phyloP scores from a whole-genome alignment of 495 filamentous ascomycete genomes.

The Pseudomonodictys pantanalensis region DNA sequence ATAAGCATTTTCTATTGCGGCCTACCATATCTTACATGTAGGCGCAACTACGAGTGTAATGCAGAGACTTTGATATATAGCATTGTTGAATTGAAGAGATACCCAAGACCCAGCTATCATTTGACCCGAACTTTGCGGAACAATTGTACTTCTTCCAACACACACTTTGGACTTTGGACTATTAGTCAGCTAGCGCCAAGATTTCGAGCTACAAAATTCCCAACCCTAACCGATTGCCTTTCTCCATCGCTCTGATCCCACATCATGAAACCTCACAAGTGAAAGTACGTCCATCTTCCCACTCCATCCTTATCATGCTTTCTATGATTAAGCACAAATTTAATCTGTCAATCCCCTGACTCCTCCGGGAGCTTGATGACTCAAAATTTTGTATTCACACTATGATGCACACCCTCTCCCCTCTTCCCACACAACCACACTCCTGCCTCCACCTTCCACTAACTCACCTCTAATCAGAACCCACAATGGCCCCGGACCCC shows the following conservation, averaged over 20 bases:
- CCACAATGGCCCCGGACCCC: not conserved
- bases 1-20: too few species aligned
- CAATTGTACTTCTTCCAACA: too few species aligned
- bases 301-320: conserved; percentile 16
- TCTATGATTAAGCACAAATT: conserved; percentile 68
- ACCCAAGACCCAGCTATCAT: too few species aligned
- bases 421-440: not conserved
- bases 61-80: too few species aligned
- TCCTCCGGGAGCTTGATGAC: conserved; percentile 36
- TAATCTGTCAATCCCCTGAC: conserved; percentile 93
- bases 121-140: too few species aligned
- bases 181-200: too few species aligned
- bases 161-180: too few species aligned
- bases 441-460: not conserved
- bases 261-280: conserved; percentile 20
- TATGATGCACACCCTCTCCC: conserved; percentile 33
- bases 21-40: too few species aligned
- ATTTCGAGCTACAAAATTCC: too few species aligned
- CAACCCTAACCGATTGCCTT: too few species aligned
- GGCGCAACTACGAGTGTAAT: too few species aligned
- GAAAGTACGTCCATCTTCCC: conserved; percentile 3
- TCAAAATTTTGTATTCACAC: conserved; percentile 37
- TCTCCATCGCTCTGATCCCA: not conserved
- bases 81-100: too few species aligned
- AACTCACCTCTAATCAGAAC: not conserved